Evolutionary conservation across 2,329 filamentous ascomycete genomes (phyloP), one percentile per base, ranked within the genome.

Genomic region (Neurospora sp.): DNA sequence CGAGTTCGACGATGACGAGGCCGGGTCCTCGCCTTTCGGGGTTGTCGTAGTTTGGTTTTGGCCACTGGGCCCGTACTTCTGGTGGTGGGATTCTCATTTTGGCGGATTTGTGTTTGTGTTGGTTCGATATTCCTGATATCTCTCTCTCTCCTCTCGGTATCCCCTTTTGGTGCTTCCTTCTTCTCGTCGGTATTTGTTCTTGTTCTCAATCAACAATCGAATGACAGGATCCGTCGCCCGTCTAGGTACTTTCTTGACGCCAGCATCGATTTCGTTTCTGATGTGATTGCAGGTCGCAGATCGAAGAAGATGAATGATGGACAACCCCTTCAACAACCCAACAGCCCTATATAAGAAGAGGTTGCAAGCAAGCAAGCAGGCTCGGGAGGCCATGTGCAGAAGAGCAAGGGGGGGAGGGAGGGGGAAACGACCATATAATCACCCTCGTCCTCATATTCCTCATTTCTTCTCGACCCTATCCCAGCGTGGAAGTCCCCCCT

Each of bases 41-140:
- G 67, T 82, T 69, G 67, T 75, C 73, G 69, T 79, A 80, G 71
- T 82, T 81, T 10, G 81, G 77, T 23, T 46, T 39, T 15, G 81
- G 81, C 81, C 81, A 83, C 57, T 75, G 71, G 67, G 76, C 76
- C 68, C 77, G 68, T 43, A 82, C 78, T 41, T 80, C 77, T 6
- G 74, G 70, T 12, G 81, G 80, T 62, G 81, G 79, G 40, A 77
- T 73, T 65, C 80, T 77, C 79, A 81, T 81, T 15, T 6, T 72
- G 36, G 36, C 12, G 41, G 3, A n/a, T 41, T 8, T n/a, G 40
- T 41, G 40, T 41, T 8, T 46, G 41, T 46, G 17, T 46, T 46
- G n/a, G 17, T 19, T 19, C n/a, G n/a, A 46, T 46, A 19, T 46
- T 19, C 41, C 8, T 5, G 10, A 46, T 19, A 19, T 46, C 6